Base-by-base conservation (phyloP, 139 green algal species). In the Auxenochlorella pyrenoidosa region DNA sequence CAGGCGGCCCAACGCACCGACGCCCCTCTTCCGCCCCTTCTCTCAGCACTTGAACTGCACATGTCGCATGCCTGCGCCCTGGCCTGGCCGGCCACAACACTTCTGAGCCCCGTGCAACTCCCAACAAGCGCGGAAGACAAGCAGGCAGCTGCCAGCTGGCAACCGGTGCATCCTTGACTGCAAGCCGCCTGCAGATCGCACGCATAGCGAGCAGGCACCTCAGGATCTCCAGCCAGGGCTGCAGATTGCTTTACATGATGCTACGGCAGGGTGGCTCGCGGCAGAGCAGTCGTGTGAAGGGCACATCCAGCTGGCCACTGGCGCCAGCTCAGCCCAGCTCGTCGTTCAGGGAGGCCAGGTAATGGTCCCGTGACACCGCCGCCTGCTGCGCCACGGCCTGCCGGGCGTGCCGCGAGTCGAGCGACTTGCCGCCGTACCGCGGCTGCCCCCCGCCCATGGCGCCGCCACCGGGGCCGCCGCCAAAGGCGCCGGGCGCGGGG, bases 311-410 rank as follows among this genome's bases (percentile, higher is more conserved):
- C 10, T 51, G 47, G 8, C 47, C 8, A 10, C 47, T 54, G 36
- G 38, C 18, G 71, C 36, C 38, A 24, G 1, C 34, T 71, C 60
- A 60, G 40, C 81, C 40, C 40, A 79, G 68, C 66, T 87, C 68
- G 5, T 87, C 82, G 0, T 66, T 22, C 44, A 84, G 43, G 3
- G 75, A 60, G 4, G 85, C 85, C 34, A 60, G 26, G 12, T 89
- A 78, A 12, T 66, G 21, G 43, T 75, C 38, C 0, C 44, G 70
- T 0, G 51, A n/a, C 54, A 77, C 43, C 36, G 32, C 70, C 85
- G 72, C 75, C 66, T 89, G 85, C 54, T 77, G 43, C 71, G 82
- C 82, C 38, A 58, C 83, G 10, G 71, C 83, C 47, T 73, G 47
- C 51, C 32, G 47, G 6, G 83, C 83, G 34, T 79, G 44, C 30